These are phyloP conservation scores for Globisporangium perplexum DNA, from an alignment of 352 stramenopile genomes.

Conservation along the genomic window DNA sequence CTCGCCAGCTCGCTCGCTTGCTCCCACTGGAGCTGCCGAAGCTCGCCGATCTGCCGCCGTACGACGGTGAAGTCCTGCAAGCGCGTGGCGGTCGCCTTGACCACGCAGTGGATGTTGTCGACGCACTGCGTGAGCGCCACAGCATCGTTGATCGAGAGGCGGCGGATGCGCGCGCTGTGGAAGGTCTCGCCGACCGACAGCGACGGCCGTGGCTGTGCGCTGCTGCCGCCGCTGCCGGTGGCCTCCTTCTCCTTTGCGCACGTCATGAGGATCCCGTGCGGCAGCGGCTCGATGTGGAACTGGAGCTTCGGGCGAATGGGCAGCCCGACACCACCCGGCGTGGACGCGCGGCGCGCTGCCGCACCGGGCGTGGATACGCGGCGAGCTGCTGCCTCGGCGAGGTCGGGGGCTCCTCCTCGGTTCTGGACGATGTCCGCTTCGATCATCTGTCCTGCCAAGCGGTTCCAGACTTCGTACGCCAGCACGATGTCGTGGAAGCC, in stretches of 20 bases:
- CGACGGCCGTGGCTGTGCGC: slow-evolving; percentile 6
- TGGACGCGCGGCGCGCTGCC: background rate
- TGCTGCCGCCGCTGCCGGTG: background rate
- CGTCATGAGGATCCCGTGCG: slow-evolving; percentile 28
- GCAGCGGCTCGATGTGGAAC: slow-evolving; percentile 36
- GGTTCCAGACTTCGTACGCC: slow-evolving; percentile 38
- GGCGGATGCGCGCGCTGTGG: slow-evolving; percentile 29
- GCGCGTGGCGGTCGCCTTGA: slow-evolving; percentile 23
- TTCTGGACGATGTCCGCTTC: slow-evolving; percentile 32
- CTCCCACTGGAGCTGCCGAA: slow-evolving; percentile 46
- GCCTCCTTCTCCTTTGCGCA: slow-evolving; percentile 6
- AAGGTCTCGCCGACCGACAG: slow-evolving; percentile 32
- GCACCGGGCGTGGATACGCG: too few species aligned
- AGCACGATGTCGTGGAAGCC: slow-evolving; percentile 25
- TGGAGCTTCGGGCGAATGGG: slow-evolving; percentile 29
- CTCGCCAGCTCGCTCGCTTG: slow-evolving; percentile 37
- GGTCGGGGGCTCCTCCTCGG: slow-evolving; percentile 10
- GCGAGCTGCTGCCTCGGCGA: background rate
- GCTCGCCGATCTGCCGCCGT: slow-evolving; percentile 23
- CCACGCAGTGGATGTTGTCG: slow-evolving; percentile 23
- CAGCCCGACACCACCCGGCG: background rate
- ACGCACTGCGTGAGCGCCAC: slow-evolving; percentile 29
- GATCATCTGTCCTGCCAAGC: slow-evolving; percentile 37
- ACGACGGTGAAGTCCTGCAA: slow-evolving; percentile 27
- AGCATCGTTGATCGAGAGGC: slow-evolving; percentile 22